phyloP scores from a whole-genome alignment of 202 grass and related monocot genomes.

The Zizania palustris region DNA sequence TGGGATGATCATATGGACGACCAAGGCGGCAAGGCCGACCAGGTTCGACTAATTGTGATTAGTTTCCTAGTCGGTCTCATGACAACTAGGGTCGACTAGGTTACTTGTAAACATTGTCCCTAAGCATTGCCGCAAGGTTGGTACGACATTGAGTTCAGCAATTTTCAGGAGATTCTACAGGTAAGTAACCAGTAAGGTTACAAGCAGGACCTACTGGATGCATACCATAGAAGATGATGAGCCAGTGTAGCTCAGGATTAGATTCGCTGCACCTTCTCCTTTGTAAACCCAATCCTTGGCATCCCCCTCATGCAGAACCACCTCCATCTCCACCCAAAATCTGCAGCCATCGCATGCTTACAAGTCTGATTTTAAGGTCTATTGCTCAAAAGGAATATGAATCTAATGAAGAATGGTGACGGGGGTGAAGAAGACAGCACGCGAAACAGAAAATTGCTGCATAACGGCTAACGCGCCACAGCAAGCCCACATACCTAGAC shows the following conservation, averaged over 20 bases:
- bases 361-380: not conserved
- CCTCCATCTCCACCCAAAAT: conserved; percentile 46
- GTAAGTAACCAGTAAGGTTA: not conserved
- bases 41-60: too few species aligned
- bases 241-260: conserved; percentile 80
- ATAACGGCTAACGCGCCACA: not conserved
- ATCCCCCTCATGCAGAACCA: conserved; percentile 49
- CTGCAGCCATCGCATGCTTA: not conserved
- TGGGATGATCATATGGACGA: too few species aligned
- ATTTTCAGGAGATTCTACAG: not conserved
- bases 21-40: too few species aligned
- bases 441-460: not conserved
- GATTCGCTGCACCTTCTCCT: conserved; percentile 87
- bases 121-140: conserved; percentile 10
- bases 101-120: too few species aligned
- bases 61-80: too few species aligned
- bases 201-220: not conserved
- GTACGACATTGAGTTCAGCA: not conserved
- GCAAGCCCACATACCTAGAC: not conserved
- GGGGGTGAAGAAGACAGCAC: not conserved
- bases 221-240: conserved; percentile 73
- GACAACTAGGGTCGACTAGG: too few species aligned
- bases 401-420: not conserved
- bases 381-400: not conserved
- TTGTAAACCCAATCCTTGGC: conserved; percentile 89